Evolutionary conservation across 257 asterid species (phyloP), one percentile per base, ranked within the genome.

Genomic region (Nicotiana sylvestris): DNA sequence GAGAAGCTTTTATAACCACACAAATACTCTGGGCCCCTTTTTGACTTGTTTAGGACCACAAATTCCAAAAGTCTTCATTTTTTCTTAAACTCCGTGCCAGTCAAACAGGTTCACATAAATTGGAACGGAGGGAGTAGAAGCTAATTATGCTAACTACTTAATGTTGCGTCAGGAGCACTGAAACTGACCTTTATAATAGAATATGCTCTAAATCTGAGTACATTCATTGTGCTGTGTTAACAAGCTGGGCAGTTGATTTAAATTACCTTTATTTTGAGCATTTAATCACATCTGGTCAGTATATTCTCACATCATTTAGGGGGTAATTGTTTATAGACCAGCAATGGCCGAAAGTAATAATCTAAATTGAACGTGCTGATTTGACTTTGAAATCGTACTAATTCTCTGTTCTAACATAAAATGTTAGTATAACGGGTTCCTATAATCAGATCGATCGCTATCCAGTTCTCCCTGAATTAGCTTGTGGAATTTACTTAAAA

Each of bases 231-330:
- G 55, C 65, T 49, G 37, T 81, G 61, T 35, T 5, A 21, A 74
- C 80, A 74, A 49, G 62, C 62, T n/a, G 18, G 64, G 62, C 64
- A 74, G 4, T 74, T 74, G 13, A 57, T 66, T 79, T 16, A 37
- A 15, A 60, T 62, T 62, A 60, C 56, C 46, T 60, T 80, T 62
- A 80, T 61, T 80, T 80, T 74, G 43, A 25, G 61, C 62, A 21
- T 49, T 3, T 74, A 35, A 72, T 49, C 61, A 5, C 61, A 72
- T 72, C 39, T 72, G 80, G 29, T 74, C 16, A 74, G 62, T 49
- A 51, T 32, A 15, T 37, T 27, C 80, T 15, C 27, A 0, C 21
- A 74, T 74, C 80, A 74, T 74, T 72, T 15, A 49, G 37, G 80
- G 57, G 43, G 25, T 4, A 49, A 55, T 53, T 13, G 58, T 53